Percentiles rank a stretch among this genome's conserved stretches.
phyloP scores from a whole-genome alignment of 208 protist species.

The Leishmania turanica region DNA sequence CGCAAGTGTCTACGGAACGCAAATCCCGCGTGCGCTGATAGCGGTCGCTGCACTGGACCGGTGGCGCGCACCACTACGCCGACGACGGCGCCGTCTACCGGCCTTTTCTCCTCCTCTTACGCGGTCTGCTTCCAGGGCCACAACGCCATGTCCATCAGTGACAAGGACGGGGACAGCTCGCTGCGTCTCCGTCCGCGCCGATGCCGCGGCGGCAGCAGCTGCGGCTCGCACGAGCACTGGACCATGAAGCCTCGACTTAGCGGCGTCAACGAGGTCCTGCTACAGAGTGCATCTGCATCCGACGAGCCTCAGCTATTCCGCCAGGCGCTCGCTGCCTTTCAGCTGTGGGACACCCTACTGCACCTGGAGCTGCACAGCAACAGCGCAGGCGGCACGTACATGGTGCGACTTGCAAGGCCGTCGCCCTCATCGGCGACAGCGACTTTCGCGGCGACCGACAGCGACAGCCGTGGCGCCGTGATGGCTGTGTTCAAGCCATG shows the following conservation, averaged over 20 bases:
- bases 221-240: constrained; percentile 5
- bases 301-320: not conserved
- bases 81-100: constrained; percentile 2
- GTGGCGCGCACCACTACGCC: not conserved
- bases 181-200: not conserved
- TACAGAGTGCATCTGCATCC: constrained; percentile 2
- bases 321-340: constrained; percentile 19
- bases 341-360: constrained; percentile 22
- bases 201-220: not conserved
- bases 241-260: constrained; percentile 30
- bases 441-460: not conserved
- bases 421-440: not conserved
- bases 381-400: constrained; percentile 77
- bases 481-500: constrained; percentile 71
- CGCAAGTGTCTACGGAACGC: not conserved
- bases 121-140: not conserved
- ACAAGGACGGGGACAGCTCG: not conserved
- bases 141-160: not conserved
- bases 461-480: not conserved
- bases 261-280: constrained; percentile 39
- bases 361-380: constrained; percentile 43
- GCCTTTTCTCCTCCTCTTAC: not conserved
- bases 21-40: not conserved
- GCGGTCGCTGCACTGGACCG: not conserved
- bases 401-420: constrained; percentile 36